phyloP scores from a whole-genome alignment of 2,329 filamentous ascomycete genomes.

The Trichothecium sympodiale region DNA sequence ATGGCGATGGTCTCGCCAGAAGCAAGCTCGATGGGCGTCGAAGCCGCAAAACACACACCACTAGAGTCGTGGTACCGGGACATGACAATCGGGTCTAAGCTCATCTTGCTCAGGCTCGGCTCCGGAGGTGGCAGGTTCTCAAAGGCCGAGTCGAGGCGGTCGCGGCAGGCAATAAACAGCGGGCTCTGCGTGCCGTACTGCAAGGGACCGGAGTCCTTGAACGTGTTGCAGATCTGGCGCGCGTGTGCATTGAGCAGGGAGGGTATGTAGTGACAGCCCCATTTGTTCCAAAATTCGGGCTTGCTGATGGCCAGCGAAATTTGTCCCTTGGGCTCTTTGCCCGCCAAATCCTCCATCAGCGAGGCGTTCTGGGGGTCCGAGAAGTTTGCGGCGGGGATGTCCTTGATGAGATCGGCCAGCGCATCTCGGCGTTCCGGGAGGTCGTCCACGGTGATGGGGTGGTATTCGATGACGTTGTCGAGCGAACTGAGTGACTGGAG shows the following conservation, averaged over 20 bases:
- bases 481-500: slow-evolving; percentile 24
- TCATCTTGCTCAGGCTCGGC: slow-evolving; percentile 12
- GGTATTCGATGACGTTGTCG: slow-evolving; percentile 8
- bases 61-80: slow-evolving; percentile 26
- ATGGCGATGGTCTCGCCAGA: slow-evolving; percentile 28
- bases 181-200: slow-evolving; percentile 39
- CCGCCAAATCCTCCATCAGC: slow-evolving; percentile 37
- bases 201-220: slow-evolving; percentile 49
- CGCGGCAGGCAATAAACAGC: slow-evolving; percentile 39
- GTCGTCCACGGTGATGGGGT: slow-evolving; percentile 21
- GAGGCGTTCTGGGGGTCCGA: slow-evolving; percentile 30
- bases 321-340: slow-evolving; percentile 33
- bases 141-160: slow-evolving; percentile 37
- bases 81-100: slow-evolving; percentile 23
- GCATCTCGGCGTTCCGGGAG: slow-evolving; percentile 8
- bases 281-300: slow-evolving; percentile 29
- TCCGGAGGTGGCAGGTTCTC: slow-evolving; percentile 32
- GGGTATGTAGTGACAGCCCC: slow-evolving; percentile 48
- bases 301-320: slow-evolving; percentile 34
- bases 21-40: slow-evolving; percentile 33
- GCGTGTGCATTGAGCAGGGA: slow-evolving; percentile 44
- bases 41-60: slow-evolving; percentile 42
- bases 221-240: slow-evolving; percentile 48
- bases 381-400: slow-evolving; percentile 22
- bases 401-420: slow-evolving; percentile 19